Percentiles rank a stretch among this genome's conserved stretches.
Conservation (phyloP, 768 basidiomycete genomes). For the Postia placenta region DNA sequence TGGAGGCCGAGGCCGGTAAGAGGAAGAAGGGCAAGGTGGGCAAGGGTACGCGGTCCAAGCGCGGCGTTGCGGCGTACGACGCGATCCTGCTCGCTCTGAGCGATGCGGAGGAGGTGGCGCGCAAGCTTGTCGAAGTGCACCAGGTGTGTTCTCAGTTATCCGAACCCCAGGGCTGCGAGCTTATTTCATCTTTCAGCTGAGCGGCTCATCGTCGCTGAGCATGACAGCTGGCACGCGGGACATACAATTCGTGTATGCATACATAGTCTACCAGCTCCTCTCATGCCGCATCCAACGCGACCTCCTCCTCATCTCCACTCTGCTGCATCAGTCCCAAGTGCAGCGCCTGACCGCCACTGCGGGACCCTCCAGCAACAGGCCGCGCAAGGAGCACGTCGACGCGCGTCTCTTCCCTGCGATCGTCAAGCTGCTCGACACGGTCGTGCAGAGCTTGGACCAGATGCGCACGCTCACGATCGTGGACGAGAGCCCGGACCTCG, state of each 20-base stretch:
- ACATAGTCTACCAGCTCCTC: slow-evolving; percentile 82
- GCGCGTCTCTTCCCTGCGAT: slow-evolving; percentile 76
- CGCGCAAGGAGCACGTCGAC: slow-evolving; percentile 48
- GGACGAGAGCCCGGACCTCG: slow-evolving; percentile 82
- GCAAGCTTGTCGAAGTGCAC: slow-evolving; percentile 77
- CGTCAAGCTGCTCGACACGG: slow-evolving; percentile 82
- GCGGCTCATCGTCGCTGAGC: slow-evolving; percentile 33
- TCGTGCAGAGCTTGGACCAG: slow-evolving; percentile 79
- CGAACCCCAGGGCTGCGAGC: not conserved
- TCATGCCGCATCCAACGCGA: slow-evolving; percentile 87
- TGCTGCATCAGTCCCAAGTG: slow-evolving; percentile 32
- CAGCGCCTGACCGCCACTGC: slow-evolving; percentile 17
- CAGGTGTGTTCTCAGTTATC: slow-evolving; percentile 53
- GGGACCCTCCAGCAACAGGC: slow-evolving; percentile 20
- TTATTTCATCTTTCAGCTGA: slow-evolving; percentile 25
- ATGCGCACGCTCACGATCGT: slow-evolving; percentile 81
- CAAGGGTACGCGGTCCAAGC: slow-evolving; percentile 48
- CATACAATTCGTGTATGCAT: slow-evolving; percentile 80
- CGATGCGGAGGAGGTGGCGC: slow-evolving; percentile 83
- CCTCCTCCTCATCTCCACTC: slow-evolving; percentile 66
- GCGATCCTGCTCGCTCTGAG: slow-evolving; percentile 77
- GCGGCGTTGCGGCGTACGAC: slow-evolving; percentile 83
- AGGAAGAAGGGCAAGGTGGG: slow-evolving; percentile 32
- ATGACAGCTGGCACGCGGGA: slow-evolving; percentile 52
- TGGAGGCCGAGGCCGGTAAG: slow-evolving; percentile 22